Evolutionary conservation across 768 basidiomycete species (phyloP).

Genomic region (Kwoniella dendrophila): DNA sequence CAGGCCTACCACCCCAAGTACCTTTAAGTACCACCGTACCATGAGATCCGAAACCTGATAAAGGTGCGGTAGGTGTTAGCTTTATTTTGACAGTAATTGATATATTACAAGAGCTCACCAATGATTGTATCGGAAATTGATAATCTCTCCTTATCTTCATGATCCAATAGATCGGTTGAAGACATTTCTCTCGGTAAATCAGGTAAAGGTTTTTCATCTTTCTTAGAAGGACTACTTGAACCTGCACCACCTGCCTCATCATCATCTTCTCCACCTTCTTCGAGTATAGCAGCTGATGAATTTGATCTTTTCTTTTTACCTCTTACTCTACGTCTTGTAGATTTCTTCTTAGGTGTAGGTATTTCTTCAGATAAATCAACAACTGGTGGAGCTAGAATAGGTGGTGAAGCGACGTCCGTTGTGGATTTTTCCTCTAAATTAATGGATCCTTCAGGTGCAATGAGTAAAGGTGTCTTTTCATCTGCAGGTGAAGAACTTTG

Average conservation of each 20-base stretch:
- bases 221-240: constrained; percentile 36
- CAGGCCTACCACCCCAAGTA: constrained; percentile 92
- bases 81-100: neutral
- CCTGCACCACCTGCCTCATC: constrained; percentile 26
- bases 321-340: constrained; percentile 56
- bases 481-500: constrained; percentile 19
- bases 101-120: constrained; percentile 41
- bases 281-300: constrained; percentile 50
- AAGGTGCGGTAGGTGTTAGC: neutral
- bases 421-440: constrained; percentile 7
- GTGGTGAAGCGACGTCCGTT: neutral
- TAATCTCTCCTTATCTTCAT: constrained; percentile 47
- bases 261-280: constrained; percentile 53
- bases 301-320: constrained; percentile 61
- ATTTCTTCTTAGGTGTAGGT: constrained; percentile 41
- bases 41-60: constrained; percentile 85
- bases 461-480: constrained; percentile 41
- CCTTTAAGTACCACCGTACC: constrained; percentile 95
- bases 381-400: constrained; percentile 5
- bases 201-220: constrained; percentile 43
- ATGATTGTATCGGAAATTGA: constrained; percentile 56
- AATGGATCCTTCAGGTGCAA: neutral
- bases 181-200: constrained; percentile 47
- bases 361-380: constrained; percentile 20
- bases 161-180: constrained; percentile 35